phyloP scores from a whole-genome alignment of 2,329 filamentous ascomycete species.

The Aureobasidium uvarum region DNA sequence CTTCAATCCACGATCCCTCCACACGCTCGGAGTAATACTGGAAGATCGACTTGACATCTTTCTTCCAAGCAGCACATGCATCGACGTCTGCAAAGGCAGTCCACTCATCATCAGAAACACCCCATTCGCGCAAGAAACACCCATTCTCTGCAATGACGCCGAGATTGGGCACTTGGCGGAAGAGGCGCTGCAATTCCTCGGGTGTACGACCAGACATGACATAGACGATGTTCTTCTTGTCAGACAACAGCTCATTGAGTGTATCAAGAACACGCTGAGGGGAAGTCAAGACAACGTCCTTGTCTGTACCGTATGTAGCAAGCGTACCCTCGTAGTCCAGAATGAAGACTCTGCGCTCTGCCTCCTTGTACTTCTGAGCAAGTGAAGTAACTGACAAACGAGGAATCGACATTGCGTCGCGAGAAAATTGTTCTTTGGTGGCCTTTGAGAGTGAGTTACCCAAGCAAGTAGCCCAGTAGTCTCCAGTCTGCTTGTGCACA shows the following conservation, averaged over 20 bases:
- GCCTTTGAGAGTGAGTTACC: constrained; percentile 67
- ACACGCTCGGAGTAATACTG: constrained; percentile 88
- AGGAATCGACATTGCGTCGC: constrained; percentile 82
- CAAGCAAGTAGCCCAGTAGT: constrained; percentile 81
- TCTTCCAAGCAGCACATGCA: constrained; percentile 75
- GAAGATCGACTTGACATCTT: constrained; percentile 76
- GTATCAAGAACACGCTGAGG: constrained; percentile 82
- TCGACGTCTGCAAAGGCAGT: constrained; percentile 70
- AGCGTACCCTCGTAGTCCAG: constrained; percentile 93
- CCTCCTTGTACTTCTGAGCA: constrained; percentile 62
- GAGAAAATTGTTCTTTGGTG: constrained; percentile 79
- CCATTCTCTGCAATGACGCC: constrained; percentile 95
- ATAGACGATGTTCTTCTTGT: constrained; percentile 81
- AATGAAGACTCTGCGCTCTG: constrained; percentile 74
- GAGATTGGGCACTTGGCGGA: constrained; percentile 76
- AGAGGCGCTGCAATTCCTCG: constrained; percentile 82
- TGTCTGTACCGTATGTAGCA: constrained; percentile 80
- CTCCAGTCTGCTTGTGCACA: constrained; percentile 78
- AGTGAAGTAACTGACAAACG: constrained; percentile 70
- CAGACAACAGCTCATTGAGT: constrained; percentile 74
- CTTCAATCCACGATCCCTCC: constrained; percentile 82
- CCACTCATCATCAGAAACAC: constrained; percentile 62
- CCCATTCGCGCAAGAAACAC: constrained; percentile 76
- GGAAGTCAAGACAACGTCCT: constrained; percentile 79
- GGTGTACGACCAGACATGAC: constrained; percentile 89